Percentiles rank a stretch among this genome's conserved stretches.
phyloP scores from a whole-genome alignment of 2,329 filamentous ascomycete species.

The Fusarium coicis region DNA sequence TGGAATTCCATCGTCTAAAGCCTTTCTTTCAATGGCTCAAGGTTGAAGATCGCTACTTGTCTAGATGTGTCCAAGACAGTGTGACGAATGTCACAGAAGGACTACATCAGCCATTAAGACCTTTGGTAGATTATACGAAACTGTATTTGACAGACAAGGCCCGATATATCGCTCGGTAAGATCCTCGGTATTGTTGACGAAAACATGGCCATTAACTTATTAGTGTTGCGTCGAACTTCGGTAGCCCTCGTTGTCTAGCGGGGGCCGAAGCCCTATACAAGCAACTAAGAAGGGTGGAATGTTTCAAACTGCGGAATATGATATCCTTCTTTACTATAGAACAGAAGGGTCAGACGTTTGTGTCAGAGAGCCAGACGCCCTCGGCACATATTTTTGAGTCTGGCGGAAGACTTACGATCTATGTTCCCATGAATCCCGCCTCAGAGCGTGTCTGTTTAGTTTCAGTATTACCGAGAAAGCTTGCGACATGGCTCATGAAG shows the following conservation, averaged over 20 bases:
- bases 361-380: fast-evolving
- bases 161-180: no score
- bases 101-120: no score
- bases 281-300: background rate
- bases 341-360: background rate
- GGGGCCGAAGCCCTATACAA: background rate
- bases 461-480: background rate
- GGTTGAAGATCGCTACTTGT: background rate
- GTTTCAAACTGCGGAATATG: background rate
- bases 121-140: no score
- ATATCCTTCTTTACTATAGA: no score
- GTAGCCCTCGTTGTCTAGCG: no score
- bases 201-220: no score
- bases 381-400: background rate
- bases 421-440: background rate
- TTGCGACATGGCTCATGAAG: background rate
- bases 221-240: no score
- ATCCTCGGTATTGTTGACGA: no score
- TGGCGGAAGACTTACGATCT: background rate
- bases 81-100: no score
- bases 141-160: no score
- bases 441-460: background rate
- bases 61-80: background rate
- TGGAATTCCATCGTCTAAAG: background rate
- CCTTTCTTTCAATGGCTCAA: background rate